Conservation (phyloP, 495 filamentous ascomycete species). For the Xylaria longipes region DNA sequence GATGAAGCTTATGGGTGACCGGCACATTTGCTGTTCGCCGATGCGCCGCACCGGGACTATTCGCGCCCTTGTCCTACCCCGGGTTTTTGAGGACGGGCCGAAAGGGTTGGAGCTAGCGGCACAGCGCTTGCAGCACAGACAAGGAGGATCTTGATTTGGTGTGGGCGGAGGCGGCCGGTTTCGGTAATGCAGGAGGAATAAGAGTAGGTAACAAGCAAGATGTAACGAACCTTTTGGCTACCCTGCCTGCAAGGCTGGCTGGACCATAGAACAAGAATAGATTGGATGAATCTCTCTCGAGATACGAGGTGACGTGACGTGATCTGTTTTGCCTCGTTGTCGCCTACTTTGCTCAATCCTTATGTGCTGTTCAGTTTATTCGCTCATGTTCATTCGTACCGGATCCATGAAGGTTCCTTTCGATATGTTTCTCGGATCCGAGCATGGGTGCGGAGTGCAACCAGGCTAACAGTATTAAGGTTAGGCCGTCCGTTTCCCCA, state of each 20-base stretch:
- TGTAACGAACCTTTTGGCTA: slow-evolving; percentile 23
- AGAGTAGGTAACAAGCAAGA: slow-evolving; percentile 8
- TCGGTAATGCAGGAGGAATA: slow-evolving; percentile 13
- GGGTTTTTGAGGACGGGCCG: slow-evolving; percentile 37
- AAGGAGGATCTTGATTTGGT: slow-evolving; percentile 20
- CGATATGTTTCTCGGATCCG: slow-evolving; percentile 14
- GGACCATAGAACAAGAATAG: slow-evolving; percentile 14
- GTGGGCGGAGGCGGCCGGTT: slow-evolving; percentile 22
- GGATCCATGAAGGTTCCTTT: background rate
- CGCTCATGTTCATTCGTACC: background rate
- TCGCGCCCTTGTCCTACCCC: slow-evolving; percentile 32
- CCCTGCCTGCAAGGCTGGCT: slow-evolving; percentile 6
- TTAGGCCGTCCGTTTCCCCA: slow-evolving; percentile 24
- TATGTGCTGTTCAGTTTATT: background rate
- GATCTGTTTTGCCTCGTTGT: slow-evolving; percentile 4
- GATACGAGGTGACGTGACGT: slow-evolving; percentile 18
- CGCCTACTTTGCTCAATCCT: background rate
- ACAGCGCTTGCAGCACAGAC: slow-evolving; percentile 12
- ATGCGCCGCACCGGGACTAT: slow-evolving; percentile 22
- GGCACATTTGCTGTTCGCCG: slow-evolving; percentile 13
- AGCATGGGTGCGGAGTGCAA: background rate
- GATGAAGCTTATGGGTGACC: slow-evolving; percentile 1
- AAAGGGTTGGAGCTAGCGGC: slow-evolving; percentile 31
- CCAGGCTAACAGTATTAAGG: background rate
- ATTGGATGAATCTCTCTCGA: background rate